These are phyloP conservation scores for Hanseniaspora taiwanica DNA, from an alignment of 805 yeast genomes.

Conservation along the genomic window DNA sequence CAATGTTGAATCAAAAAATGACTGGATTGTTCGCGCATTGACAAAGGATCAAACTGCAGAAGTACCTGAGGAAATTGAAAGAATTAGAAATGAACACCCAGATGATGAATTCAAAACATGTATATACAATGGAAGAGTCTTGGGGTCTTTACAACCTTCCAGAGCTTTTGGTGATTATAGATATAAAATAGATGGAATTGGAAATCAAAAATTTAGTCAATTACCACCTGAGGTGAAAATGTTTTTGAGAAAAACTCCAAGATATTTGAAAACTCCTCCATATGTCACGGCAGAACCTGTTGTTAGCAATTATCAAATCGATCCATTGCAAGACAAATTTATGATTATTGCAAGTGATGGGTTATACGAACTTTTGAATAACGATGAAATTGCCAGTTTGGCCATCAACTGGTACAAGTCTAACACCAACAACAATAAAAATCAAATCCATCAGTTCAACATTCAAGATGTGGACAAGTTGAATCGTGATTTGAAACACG, in stretches of 20 bases:
- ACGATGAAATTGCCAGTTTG: conserved; percentile 83
- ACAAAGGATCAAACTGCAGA: conserved; percentile 92
- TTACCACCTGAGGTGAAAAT: conserved; percentile 70
- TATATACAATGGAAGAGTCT: conserved; percentile 73
- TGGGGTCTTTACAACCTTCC: conserved; percentile 89
- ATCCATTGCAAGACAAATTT: conserved; percentile 63
- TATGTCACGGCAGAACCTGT: conserved; percentile 97
- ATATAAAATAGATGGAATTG: conserved; percentile 61
- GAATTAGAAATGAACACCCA: conserved; percentile 82
- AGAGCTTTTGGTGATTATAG: conserved; percentile 97
- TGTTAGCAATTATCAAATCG: conserved; percentile 65
- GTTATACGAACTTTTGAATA: conserved; percentile 76
- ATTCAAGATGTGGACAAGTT: conserved; percentile 38
- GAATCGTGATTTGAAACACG: conserved; percentile 64
- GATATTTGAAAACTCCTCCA: conserved; percentile 75
- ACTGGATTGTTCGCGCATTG: conserved; percentile 81
- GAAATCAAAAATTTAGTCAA: conserved; percentile 30
- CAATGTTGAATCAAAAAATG: conserved; percentile 7
- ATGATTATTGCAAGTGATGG: conserved; percentile 93
- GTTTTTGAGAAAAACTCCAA: conserved; percentile 69
- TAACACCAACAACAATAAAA: conserved; percentile 28
- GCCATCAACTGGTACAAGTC: conserved; percentile 66
- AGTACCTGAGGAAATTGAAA: conserved; percentile 71
- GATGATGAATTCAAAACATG: conserved; percentile 58
- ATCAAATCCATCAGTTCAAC: conserved; percentile 52